Evolutionary conservation across 768 basidiomycete species (phyloP), one percentile per base, ranked within the genome.

Genomic region (Mycena vitilis): DNA sequence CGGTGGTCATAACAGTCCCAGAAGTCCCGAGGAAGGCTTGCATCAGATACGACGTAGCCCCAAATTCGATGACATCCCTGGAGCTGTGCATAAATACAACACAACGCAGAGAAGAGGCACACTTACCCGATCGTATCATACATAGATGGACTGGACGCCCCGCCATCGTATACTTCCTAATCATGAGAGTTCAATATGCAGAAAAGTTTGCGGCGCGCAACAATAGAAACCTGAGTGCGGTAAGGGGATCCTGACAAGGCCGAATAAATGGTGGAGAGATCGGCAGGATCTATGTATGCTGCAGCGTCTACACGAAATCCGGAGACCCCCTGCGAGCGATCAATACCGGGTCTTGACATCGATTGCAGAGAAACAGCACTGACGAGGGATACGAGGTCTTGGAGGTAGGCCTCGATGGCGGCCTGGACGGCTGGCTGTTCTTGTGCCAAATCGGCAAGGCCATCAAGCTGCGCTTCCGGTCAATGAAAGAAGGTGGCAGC

Each of bases 31-130:
- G 59, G 60, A 67, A 67, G 44, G 57, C 57, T 53, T 59, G 58
- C 65, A 59, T 66, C 57, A 66, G 58, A 44, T 59, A 59, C 37
- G 59, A 55, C 18, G 65, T 40, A 37, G 65, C 65, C 45, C 65
- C 53, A 25, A 67, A 67, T 61, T 67, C 65, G 53, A 67, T 67
- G 40, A 67, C 65, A 56, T 67, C 65, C 53, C 65, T 67, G 57
- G 45, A 5, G 38, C 20, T 57, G 23, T 23, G n/a, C n/a, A 53
- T 65, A 44, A 57, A 40, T 58, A 59, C 12, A 60, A 44, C 51
- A 30, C 30, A 30, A 30, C 5, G 44, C 13, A 56, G 47, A 22
- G 40, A 60, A 37, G 30, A 54, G 38, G 56, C 55, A 56, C n/a
- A 47, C 58, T 44, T 54, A 66, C 65, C 65, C 65, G 49, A 60